These are phyloP conservation scores for Pythium grandisporangium DNA, from an alignment of 352 stramenopile genomes.

Conservation along the genomic window DNA sequence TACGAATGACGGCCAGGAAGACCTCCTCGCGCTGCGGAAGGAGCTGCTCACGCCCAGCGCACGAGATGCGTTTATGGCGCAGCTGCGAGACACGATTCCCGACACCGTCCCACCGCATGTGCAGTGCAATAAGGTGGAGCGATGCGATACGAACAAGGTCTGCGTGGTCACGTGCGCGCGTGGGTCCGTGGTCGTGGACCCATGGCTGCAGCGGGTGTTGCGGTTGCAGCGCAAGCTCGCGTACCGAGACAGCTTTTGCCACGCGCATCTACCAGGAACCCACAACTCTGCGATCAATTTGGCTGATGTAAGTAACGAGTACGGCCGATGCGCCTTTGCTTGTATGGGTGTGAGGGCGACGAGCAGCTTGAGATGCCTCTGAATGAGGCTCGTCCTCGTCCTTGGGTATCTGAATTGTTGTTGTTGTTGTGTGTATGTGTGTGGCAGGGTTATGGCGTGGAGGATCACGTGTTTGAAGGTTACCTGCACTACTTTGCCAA, in stretches of 20 bases:
- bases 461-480: slow-evolving; percentile 55
- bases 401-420: no score
- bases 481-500: slow-evolving; percentile 50
- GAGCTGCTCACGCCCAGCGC: slow-evolving; percentile 6
- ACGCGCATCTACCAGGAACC: slow-evolving; percentile 37
- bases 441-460: slow-evolving; percentile 45
- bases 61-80: slow-evolving; percentile 19
- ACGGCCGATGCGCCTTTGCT: no score
- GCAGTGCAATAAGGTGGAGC: slow-evolving; percentile 33
- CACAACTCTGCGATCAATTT: slow-evolving; percentile 64
- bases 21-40: slow-evolving; percentile 4
- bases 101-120: slow-evolving; percentile 58
- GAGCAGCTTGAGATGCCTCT: no score
- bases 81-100: slow-evolving; percentile 28
- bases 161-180: slow-evolving; percentile 45
- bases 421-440: no score
- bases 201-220: slow-evolving; percentile 24
- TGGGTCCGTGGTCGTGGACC: slow-evolving; percentile 29
- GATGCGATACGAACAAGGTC: slow-evolving; percentile 36
- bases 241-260: slow-evolving; percentile 42
- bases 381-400: no score
- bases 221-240: slow-evolving; percentile 30
- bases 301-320: slow-evolving; percentile 28
- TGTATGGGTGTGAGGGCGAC: no score
- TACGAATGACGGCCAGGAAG: no score